These are phyloP conservation scores for Diaporthe sp. DNA, from an alignment of 2,329 filamentous ascomycete genomes.

Conservation along the genomic window DNA sequence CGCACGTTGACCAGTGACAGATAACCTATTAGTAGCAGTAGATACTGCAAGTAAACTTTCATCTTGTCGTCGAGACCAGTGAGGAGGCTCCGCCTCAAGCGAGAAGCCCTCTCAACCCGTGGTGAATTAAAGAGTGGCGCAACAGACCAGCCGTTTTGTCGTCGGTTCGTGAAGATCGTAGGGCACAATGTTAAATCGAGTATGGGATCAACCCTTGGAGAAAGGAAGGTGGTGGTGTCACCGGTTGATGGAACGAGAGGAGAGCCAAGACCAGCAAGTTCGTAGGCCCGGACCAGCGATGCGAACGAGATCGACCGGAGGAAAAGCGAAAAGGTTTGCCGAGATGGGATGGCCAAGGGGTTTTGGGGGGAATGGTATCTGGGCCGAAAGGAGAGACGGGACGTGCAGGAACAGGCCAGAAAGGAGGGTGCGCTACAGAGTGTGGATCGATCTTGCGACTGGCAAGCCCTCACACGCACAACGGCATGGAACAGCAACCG, in stretches of 20 bases:
- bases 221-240: conserved; percentile 29
- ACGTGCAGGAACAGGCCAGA: conserved; percentile 17
- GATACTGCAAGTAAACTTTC: conserved; percentile 27
- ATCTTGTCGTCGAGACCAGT: conserved; percentile 38
- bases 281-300: conserved; percentile 32
- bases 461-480: conserved; percentile 31
- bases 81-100: conserved; percentile 32
- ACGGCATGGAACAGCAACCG: conserved; percentile 32
- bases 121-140: conserved; percentile 34
- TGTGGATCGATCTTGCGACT: conserved; percentile 39
- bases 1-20: conserved; percentile 37
- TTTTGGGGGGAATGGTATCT: conserved; percentile 17
- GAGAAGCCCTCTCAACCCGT: conserved; percentile 7
- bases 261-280: conserved; percentile 39
- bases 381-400: not conserved
- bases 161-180: conserved; percentile 14
- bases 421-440: not conserved
- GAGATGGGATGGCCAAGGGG: conserved; percentile 37
- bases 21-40: conserved; percentile 39
- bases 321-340: conserved; percentile 3
- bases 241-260: conserved; percentile 36
- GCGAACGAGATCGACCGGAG: conserved; percentile 36
- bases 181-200: not conserved
- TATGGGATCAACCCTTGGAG: conserved; percentile 30
- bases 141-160: conserved; percentile 42